Percentiles rank a stretch among this genome's conserved stretches.
phyloP scores from a whole-genome alignment of 169 alveolate genomes.

The Plasmodium fragile region DNA sequence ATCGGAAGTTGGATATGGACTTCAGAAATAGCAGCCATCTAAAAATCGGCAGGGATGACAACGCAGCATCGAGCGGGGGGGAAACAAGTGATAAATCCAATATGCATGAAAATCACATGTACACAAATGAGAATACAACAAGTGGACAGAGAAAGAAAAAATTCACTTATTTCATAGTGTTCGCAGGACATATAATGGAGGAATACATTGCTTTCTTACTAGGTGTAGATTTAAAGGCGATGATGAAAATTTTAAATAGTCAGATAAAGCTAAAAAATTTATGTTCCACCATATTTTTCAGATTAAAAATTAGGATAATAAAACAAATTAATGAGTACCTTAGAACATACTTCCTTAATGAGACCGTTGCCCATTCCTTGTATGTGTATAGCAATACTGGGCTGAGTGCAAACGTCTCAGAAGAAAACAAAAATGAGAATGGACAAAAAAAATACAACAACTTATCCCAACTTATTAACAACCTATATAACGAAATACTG shows the following conservation, averaged over 20 bases:
- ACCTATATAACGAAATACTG: slow-evolving; percentile 47
- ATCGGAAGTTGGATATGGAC: background rate
- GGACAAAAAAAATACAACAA: background rate
- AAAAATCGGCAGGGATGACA: background rate
- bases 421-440: background rate
- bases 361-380: slow-evolving; percentile 1
- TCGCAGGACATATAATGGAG: slow-evolving; percentile 71
- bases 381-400: slow-evolving; percentile 58
- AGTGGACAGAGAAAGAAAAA: background rate
- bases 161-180: slow-evolving; percentile 41
- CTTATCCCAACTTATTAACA: slow-evolving; percentile 30
- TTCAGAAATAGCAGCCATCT: background rate
- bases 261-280: slow-evolving; percentile 33
- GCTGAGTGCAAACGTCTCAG: slow-evolving; percentile 1
- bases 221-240: slow-evolving; percentile 25
- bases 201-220: slow-evolving; percentile 66
- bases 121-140: background rate
- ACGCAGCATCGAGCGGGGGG: background rate
- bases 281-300: slow-evolving; percentile 44
- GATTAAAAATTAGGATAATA: slow-evolving; percentile 63
- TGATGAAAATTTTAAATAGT: slow-evolving; percentile 30
- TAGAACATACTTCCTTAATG: background rate
- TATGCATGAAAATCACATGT: background rate
- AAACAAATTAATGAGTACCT: slow-evolving; percentile 31
- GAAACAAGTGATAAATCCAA: background rate